Base-by-base conservation (phyloP, 2,329 filamentous ascomycete species). In the Fusarium annulatum region DNA sequence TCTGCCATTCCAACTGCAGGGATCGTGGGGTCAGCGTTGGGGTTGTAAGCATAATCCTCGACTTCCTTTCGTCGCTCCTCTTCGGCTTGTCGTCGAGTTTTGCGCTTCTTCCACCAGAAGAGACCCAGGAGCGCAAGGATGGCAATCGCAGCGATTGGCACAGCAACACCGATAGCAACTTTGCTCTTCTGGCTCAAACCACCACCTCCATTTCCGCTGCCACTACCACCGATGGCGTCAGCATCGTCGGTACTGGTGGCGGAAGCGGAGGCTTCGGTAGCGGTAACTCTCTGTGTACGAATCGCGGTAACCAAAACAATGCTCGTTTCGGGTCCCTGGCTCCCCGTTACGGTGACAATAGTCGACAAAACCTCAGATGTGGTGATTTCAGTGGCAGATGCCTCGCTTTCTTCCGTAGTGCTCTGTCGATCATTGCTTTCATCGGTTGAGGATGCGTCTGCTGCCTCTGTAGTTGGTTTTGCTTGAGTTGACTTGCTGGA, bases 1-100 rank as follows among this genome's bases (percentile, higher is more conserved):
- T 88, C 89, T 10, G 82, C 82, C 41, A 80, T 80, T 43, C 83
- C 86, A 18, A 88, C 81, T 16, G 85, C 84, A 11, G 84, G 88
- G 18, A 97, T 86, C 2, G 93, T 94, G 2, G 95, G 94, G 80
- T 98, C 95, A 68, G 95, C 92, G 83, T 98, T 98, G n/a, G 96
- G 96, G 82, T 98, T 98, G 86, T 95, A 98, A 38, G 93, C 92
- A 81, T 98, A 98, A 80, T 98, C 96, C 81, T 98, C 96, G 16
- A 98, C 95, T 83, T 99, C 96, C 85, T 98, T 98, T 72, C 95
- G 90, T 57, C 96, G 90, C 78, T 95, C 91, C 80, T 98, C 96
- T 79, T 96, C 94, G 19, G 92, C 93, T 72, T 91, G 90, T 86
- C 94, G 96, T 73, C 92, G 91, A 78, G 93, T 91, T 85, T 97